These are phyloP conservation scores for Sporothrix pseudoabietina DNA, from an alignment of 2,329 filamentous ascomycete species.

Conservation along the genomic window DNA sequence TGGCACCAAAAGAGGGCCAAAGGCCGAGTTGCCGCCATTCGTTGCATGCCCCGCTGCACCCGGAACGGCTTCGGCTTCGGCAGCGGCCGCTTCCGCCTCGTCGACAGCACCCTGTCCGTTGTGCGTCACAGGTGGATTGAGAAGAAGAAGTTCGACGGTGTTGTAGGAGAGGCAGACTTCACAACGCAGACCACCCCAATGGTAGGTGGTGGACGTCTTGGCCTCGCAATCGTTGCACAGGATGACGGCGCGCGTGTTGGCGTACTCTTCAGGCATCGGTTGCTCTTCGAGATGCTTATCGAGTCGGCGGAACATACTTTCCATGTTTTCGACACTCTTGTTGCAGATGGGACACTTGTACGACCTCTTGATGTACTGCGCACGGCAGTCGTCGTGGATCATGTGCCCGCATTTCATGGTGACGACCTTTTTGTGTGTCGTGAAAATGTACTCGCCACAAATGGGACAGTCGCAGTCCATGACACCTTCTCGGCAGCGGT, in stretches of 20 bases:
- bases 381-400: slow-evolving; percentile 88
- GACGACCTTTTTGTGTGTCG: slow-evolving; percentile 81
- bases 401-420: slow-evolving; percentile 96
- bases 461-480: slow-evolving; percentile 97
- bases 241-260: slow-evolving; percentile 76
- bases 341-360: slow-evolving; percentile 98
- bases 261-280: slow-evolving; percentile 87
- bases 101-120: slow-evolving; percentile 28
- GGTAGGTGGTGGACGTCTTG: slow-evolving; percentile 82
- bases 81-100: neutral
- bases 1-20: neutral
- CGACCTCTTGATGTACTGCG: slow-evolving; percentile 81
- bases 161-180: slow-evolving; percentile 71
- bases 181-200: slow-evolving; percentile 94
- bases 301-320: slow-evolving; percentile 86
- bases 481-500: slow-evolving; percentile 91
- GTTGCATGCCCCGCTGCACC: neutral
- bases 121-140: slow-evolving; percentile 53
- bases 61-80: neutral
- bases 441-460: slow-evolving; percentile 95
- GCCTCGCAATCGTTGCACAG: slow-evolving; percentile 94
- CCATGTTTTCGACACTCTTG: slow-evolving; percentile 97
- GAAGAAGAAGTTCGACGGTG: slow-evolving; percentile 61
- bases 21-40: neutral
- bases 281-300: slow-evolving; percentile 85